Percentiles rank a stretch among this genome's conserved stretches.
Evolutionary conservation across 768 basidiomycete species (phyloP).

Genomic region (Tremella fuciformis): DNA sequence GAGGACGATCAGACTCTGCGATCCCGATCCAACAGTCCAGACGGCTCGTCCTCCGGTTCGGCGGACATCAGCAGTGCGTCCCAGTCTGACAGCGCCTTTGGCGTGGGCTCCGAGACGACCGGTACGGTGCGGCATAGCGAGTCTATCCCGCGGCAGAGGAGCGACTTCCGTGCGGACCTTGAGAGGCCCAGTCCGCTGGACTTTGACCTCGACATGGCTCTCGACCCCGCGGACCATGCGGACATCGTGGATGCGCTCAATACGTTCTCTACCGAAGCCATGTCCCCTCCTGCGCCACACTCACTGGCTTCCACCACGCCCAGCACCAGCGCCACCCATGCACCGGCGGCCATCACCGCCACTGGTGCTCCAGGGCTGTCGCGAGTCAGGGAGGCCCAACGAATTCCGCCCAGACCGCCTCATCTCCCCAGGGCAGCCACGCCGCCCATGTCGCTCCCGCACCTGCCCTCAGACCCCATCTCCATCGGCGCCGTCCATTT

Average conservation of each 20-base stretch:
- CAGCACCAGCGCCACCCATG: not conserved
- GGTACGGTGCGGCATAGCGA: constrained; percentile 2
- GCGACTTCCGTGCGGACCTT: constrained; percentile 3
- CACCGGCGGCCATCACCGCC: not conserved
- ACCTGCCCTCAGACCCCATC: constrained; percentile 6
- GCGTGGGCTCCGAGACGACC: not conserved
- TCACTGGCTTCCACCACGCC: not conserved
- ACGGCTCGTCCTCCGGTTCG: not conserved
- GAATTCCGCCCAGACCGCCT: no score
- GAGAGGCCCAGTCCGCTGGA: not conserved
- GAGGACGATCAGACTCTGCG: not conserved
- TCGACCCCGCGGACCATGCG: not conserved
- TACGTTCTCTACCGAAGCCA: not conserved
- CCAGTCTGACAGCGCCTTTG: not conserved
- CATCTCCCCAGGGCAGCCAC: not conserved
- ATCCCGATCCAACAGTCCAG: not conserved
- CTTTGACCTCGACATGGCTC: not conserved
- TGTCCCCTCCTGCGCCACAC: not conserved
- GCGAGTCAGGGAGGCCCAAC: no score
- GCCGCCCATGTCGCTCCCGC: not conserved
- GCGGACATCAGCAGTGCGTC: not conserved
- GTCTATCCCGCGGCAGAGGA: not conserved
- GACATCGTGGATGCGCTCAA: constrained; percentile 1
- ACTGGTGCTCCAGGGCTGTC: not conserved
- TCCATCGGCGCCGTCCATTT: constrained; percentile 17